Base-by-base conservation (phyloP, 768 basidiomycete genomes). In the Termitomyces sp. region DNA sequence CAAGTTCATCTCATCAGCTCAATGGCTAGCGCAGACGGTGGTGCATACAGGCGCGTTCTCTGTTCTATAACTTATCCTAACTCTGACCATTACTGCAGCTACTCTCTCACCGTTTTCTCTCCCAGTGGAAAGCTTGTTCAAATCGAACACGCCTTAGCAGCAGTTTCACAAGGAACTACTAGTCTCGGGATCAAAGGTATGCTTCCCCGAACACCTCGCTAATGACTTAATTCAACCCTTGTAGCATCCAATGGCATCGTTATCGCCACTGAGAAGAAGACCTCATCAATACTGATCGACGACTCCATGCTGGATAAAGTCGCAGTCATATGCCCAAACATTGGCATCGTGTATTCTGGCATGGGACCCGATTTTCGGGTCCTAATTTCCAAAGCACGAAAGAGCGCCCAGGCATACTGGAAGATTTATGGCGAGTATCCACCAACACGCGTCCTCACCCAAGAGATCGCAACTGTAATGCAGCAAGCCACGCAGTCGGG, bases 361-460 rank as follows among this genome's bases (percentile, higher is more conserved):
- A 99, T 99, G 97, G 96, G 97, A 1, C 97, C 97, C 52, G 97
- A 99, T 76, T 99, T 97, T 76, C 87, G 97, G 46, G 86, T 99
- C 24, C 83, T 99, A 62, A 89, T 99, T 50, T 83, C 92, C 53
- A 94, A 92, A 72, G 97, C 97, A 12, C 85, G 97, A 56, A 98
- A 99, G 81, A 95, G 92, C 69, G 97, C 97, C 11, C 97, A 99
- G 74, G 89, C 95, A 22, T 99, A 99, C 75, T 99, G 96, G 96
- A 99, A 98, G 80, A 89, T 98, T 55, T 95, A 98, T 70, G 94
- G 94, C 50, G 97, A 98, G 75, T 98, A 99, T 75, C 97, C 97
- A 28, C 93, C 94, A 55, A 98, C 96, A 58, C 88, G 93, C 72
- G 91, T 98, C 59, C 80, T 99, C 66, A 97, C 96, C 9, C 94